These are phyloP conservation scores for Echinosophora koreensis DNA, from an alignment of 306 rosid genomes.

Conservation along the genomic window DNA sequence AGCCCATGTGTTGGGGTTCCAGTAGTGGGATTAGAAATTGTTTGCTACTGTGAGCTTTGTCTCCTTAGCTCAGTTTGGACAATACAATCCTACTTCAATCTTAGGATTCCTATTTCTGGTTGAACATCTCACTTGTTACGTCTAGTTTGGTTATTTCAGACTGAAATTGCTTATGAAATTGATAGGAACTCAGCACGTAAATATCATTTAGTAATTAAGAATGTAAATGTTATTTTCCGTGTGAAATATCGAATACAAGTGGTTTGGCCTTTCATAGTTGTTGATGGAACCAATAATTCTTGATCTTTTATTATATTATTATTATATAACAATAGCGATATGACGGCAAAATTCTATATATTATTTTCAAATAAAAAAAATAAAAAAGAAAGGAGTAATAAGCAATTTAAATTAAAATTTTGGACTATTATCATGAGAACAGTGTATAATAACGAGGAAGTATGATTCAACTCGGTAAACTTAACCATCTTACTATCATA, in stretches of 20 bases:
- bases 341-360: not conserved
- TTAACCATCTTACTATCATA: too few relatives aligned
- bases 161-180: not conserved
- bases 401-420: too few relatives aligned
- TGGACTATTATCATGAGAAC: too few relatives aligned
- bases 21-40: constrained; percentile 44
- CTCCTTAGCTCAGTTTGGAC: constrained; percentile 37
- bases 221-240: not conserved
- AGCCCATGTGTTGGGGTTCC: constrained; percentile 49
- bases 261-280: not conserved
- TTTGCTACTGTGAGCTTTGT: constrained; percentile 41
- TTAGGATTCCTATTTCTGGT: constrained; percentile 39
- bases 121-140: constrained; percentile 9
- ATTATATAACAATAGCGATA: too few relatives aligned
- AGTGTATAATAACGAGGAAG: too few relatives aligned
- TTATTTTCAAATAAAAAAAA: too few relatives aligned
- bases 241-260: not conserved
- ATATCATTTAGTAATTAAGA: not conserved
- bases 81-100: constrained; percentile 3
- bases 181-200: not conserved
- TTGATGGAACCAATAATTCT: not conserved
- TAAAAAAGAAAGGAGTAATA: too few relatives aligned
- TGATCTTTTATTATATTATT: not conserved
- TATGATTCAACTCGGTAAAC: too few relatives aligned
- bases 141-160: constrained; percentile 22